Conservation (phyloP, 305 asterid species). For the Ajuga reptans region DNA sequence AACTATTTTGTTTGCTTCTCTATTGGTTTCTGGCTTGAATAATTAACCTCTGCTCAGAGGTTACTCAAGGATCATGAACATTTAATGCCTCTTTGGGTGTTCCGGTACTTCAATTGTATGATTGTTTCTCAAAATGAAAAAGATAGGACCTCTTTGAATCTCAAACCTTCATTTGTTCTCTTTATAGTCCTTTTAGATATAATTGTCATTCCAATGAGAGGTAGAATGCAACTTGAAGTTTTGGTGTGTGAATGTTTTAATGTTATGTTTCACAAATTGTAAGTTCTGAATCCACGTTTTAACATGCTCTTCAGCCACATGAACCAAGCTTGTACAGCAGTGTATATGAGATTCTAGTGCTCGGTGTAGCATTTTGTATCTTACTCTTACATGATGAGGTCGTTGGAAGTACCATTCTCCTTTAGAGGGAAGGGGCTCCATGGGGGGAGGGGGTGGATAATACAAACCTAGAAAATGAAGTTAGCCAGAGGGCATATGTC, state of each 20-base stretch:
- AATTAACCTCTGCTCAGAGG: constrained; percentile 13
- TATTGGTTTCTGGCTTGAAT: neutral
- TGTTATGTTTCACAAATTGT: neutral
- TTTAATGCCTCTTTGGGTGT: constrained; percentile 1
- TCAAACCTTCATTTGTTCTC: neutral
- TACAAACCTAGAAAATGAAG: too few species aligned
- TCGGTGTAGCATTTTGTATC: neutral
- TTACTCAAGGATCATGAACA: neutral
- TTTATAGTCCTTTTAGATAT: neutral
- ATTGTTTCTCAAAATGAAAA: neutral
- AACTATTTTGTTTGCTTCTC: neutral
- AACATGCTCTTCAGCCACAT: neutral
- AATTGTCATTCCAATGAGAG: neutral
- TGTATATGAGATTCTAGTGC: neutral
- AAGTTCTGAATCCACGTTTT: neutral
- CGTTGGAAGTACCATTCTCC: neutral
- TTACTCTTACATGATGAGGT: neutral
- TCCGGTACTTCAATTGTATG: neutral
- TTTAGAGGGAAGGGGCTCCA: neutral
- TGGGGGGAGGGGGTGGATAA: neutral
- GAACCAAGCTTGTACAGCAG: neutral
- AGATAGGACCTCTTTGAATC: neutral
- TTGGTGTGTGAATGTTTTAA: neutral
- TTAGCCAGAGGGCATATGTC: too few species aligned
- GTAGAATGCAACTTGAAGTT: neutral